Conservation (phyloP, 805 yeast genomes). For the Wickerhamomyces queroliae region DNA sequence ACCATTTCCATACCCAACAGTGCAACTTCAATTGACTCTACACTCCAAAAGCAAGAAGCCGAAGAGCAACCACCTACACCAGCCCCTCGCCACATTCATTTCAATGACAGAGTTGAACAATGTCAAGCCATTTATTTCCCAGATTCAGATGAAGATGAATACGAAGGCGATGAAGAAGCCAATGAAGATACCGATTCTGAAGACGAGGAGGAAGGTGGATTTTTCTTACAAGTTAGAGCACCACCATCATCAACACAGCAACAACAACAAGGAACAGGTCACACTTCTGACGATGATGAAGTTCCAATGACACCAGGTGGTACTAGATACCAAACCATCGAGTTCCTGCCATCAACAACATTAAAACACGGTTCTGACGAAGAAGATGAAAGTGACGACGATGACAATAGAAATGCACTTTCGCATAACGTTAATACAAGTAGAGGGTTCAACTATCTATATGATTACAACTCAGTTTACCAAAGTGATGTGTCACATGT, state of each 20-base stretch:
- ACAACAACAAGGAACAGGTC: conserved; percentile 3
- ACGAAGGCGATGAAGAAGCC: conserved; percentile 22
- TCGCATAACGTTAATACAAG: conserved; percentile 69
- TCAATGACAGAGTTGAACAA: conserved; percentile 91
- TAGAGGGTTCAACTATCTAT: conserved; percentile 72
- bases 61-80: conserved; percentile 1
- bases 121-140: conserved; percentile 61
- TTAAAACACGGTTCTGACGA: conserved; percentile 72
- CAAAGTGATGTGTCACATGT: conserved; percentile 34
- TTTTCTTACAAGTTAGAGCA: conserved; percentile 52
- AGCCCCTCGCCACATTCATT: conserved; percentile 90
- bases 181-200: conserved; percentile 26
- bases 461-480: conserved; percentile 77
- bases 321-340: conserved; percentile 49
- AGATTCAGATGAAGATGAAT: conserved; percentile 14
- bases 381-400: conserved; percentile 27
- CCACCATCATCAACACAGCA: conserved; percentile 28
- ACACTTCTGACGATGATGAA: conserved; percentile 8
- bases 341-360: conserved; percentile 79
- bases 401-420: conserved; percentile 40
- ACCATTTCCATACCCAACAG: neutral
- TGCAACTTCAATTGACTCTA: neutral
- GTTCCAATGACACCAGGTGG: conserved; percentile 1
- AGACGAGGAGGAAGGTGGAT: conserved; percentile 64
- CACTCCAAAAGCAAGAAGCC: conserved; percentile 1